These are phyloP conservation scores for Moniliophthora roreri DNA, from an alignment of 1,284 basidiomycete species.

Conservation along the genomic window DNA sequence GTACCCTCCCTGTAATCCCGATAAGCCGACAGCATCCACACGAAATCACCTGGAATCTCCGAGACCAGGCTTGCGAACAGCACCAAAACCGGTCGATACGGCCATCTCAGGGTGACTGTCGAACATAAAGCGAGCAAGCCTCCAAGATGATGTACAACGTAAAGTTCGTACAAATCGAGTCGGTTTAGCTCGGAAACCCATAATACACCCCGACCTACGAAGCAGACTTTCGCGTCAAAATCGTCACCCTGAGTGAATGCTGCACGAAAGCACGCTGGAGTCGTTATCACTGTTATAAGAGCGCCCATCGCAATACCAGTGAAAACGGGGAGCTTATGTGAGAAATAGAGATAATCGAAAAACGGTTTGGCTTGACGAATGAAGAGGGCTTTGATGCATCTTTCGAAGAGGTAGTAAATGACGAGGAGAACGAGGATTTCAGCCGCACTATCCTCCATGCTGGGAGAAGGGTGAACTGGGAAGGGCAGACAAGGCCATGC, in stretches of 20 bases:
- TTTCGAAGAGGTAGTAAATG: background rate
- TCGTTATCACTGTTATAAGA: constrained; percentile 19
- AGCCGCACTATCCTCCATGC: background rate
- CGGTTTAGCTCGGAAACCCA: constrained; percentile 23
- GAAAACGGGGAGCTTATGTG: background rate
- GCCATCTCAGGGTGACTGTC: constrained; percentile 14
- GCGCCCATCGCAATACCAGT: background rate
- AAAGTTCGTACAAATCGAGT: constrained; percentile 20
- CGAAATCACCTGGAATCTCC: constrained; percentile 20
- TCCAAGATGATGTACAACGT: constrained; percentile 21
- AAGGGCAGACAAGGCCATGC: too few species aligned
- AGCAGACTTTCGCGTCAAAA: constrained; percentile 12
- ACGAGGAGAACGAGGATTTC: background rate
- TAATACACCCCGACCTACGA: constrained; percentile 19
- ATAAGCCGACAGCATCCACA: constrained; percentile 22
- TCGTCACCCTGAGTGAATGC: background rate
- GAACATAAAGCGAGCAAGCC: constrained; percentile 18
- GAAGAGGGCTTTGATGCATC: background rate
- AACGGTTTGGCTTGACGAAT: background rate
- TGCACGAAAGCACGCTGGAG: background rate
- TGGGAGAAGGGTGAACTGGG: too few species aligned
- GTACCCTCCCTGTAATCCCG: constrained; percentile 4
- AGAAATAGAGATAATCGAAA: background rate
- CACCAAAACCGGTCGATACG: constrained; percentile 11
- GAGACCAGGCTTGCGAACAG: constrained; percentile 19